A percentile compares a stretch with the other conserved stretches of the same genome.
phyloP scores from a whole-genome alignment of 352 stramenopile species.

The Globisporangium alternatum region DNA sequence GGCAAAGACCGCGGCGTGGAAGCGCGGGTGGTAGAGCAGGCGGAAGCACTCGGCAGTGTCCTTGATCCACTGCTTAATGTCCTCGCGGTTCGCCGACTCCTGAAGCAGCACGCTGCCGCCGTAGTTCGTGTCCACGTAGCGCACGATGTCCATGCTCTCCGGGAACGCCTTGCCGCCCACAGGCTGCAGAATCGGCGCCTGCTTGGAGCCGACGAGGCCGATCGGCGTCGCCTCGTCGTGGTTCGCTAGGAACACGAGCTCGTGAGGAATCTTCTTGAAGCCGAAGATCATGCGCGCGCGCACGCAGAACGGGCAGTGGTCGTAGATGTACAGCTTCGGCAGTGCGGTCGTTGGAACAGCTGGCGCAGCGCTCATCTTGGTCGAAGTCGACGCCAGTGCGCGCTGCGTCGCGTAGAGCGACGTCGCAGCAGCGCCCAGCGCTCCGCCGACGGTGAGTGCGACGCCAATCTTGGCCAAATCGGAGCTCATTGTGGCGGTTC shows the following conservation, averaged over 20 bases:
- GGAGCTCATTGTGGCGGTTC: conserved; percentile 24
- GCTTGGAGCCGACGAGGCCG: conserved; percentile 30
- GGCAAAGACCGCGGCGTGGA: conserved; percentile 38
- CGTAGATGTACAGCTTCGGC: conserved; percentile 53
- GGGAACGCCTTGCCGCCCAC: conserved; percentile 26
- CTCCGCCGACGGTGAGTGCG: conserved; percentile 42
- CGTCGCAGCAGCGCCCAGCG: conserved; percentile 37
- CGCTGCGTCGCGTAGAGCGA: conserved; percentile 24
- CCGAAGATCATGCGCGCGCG: conserved; percentile 47
- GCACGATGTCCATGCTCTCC: conserved; percentile 49
- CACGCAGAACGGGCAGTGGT: conserved; percentile 44
- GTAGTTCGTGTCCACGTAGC: conserved; percentile 39
- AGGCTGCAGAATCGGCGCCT: conserved; percentile 35
- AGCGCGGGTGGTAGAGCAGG: conserved; percentile 43
- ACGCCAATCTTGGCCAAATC: conserved; percentile 44
- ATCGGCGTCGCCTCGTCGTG: conserved; percentile 43
- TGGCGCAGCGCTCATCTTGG: background rate
- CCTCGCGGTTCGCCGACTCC: conserved; percentile 32
- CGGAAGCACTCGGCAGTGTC: conserved; percentile 35
- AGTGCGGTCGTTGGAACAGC: conserved; percentile 1
- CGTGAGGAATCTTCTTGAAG: conserved; percentile 35
- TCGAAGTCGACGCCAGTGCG: conserved; percentile 10
- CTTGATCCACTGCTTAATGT: conserved; percentile 51
- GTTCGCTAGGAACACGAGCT: conserved; percentile 39
- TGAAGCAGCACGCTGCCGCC: conserved; percentile 27